Conservation (phyloP, 1,284 basidiomycete species). For the Fistulina hepatica region DNA sequence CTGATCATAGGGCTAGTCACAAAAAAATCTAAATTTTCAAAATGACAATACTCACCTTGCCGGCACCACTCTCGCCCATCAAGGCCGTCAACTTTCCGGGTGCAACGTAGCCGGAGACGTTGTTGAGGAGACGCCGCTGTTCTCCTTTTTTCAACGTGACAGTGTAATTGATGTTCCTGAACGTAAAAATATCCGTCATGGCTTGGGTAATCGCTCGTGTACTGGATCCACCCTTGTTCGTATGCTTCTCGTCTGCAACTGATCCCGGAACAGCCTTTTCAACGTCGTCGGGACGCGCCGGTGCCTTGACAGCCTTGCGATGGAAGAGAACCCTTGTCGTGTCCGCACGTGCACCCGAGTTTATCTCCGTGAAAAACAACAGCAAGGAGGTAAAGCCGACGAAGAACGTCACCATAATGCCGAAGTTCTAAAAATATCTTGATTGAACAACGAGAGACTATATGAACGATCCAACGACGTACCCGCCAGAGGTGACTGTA, state of each 20-base stretch:
- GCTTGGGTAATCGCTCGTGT: constrained; percentile 11
- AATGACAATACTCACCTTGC: constrained; percentile 16
- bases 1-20: too few relatives aligned
- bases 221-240: constrained; percentile 11
- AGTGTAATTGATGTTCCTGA: constrained; percentile 62
- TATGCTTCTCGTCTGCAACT: constrained; percentile 1
- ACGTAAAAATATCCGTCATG: constrained; percentile 47
- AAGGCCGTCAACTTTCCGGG: constrained; percentile 76
- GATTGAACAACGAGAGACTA: not conserved
- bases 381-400: constrained; percentile 36
- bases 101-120: constrained; percentile 83
- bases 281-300: constrained; percentile 15
- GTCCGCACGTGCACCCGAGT: constrained; percentile 24
- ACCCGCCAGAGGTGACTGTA: constrained; percentile 44
- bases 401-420: constrained; percentile 44
- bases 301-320: constrained; percentile 21
- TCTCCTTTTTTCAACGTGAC: constrained; percentile 63
- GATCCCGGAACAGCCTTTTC: constrained; percentile 15
- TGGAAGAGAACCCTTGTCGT: constrained; percentile 31
- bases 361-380: constrained; percentile 41
- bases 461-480: constrained; percentile 12
- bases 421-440: constrained; percentile 34
- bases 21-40: not conserved
- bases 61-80: constrained; percentile 73
- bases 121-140: constrained; percentile 51